These are phyloP conservation scores for Amanita polypyramis DNA, from an alignment of 768 basidiomycete species.

Conservation along the genomic window DNA sequence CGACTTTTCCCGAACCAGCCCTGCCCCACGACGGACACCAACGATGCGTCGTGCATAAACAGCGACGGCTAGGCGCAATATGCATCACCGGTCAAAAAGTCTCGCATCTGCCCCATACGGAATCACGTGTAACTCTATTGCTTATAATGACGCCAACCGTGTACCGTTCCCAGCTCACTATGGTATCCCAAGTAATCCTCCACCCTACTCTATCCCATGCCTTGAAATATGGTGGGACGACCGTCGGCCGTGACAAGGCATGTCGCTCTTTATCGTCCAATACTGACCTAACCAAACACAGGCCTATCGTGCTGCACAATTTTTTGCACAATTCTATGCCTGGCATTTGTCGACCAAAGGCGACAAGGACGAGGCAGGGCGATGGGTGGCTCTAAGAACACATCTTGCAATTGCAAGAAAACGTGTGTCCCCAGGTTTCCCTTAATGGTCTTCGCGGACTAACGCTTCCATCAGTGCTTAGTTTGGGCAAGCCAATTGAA, in stretches of 20 bases:
- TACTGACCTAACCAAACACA: slow-evolving; percentile 18
- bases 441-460: neutral
- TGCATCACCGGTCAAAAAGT: neutral
- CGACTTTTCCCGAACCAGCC: neutral
- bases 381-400: slow-evolving; percentile 78
- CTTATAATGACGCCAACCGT: slow-evolving; percentile 5
- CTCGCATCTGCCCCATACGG: neutral
- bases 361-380: slow-evolving; percentile 55
- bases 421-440: slow-evolving; percentile 35
- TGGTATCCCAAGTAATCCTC: slow-evolving; percentile 71
- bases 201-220: slow-evolving; percentile 73
- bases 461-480: slow-evolving; percentile 51
- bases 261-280: neutral
- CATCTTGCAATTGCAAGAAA: slow-evolving; percentile 83
- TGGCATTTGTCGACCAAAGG: slow-evolving; percentile 71
- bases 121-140: slow-evolving; percentile 16
- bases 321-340: slow-evolving; percentile 79
- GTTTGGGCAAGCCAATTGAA: slow-evolving; percentile 89
- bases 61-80: no score
- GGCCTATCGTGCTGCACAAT: slow-evolving; percentile 88
- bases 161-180: slow-evolving; percentile 15
- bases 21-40: no score
- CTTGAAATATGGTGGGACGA: slow-evolving; percentile 72
- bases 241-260: slow-evolving; percentile 88
- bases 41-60: no score